A percentile compares a stretch with the other conserved stretches of the same genome.
These are phyloP conservation scores for Penstemon davidsonii DNA, from an alignment of 257 asterid genomes.

Conservation along the genomic window DNA sequence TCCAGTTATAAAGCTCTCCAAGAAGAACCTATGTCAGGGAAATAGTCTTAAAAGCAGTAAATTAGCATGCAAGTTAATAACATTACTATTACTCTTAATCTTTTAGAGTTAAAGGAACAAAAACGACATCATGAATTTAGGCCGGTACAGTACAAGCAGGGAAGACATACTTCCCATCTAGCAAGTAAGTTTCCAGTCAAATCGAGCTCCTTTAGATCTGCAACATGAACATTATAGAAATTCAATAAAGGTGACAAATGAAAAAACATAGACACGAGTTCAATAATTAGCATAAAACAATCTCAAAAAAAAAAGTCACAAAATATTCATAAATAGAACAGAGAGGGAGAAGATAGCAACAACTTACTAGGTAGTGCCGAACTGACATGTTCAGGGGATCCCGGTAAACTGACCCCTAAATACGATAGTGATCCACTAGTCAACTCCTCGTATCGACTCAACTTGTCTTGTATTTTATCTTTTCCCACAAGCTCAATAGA, in stretches of 20 bases:
- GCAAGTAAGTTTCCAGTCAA: constrained; percentile 83
- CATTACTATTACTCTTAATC: constrained; percentile 14
- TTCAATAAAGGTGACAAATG: constrained; percentile 18
- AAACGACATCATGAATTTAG: constrained; percentile 4
- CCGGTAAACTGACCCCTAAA: constrained; percentile 75
- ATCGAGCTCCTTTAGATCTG: constrained; percentile 95
- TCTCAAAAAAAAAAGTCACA: background rate
- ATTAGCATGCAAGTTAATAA: background rate
- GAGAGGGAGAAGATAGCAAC: constrained; percentile 17
- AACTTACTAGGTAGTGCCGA: constrained; percentile 77
- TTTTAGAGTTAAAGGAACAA: background rate
- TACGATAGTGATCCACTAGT: constrained; percentile 69
- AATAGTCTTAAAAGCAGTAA: constrained; percentile 4
- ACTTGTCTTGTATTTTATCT: constrained; percentile 73
- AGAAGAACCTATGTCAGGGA: background rate
- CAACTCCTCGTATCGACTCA: constrained; percentile 83
- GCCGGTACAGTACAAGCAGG: constrained; percentile 21
- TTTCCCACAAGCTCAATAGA: constrained; percentile 84
- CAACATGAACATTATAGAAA: constrained; percentile 28
- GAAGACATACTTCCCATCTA: constrained; percentile 74
- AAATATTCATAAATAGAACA: constrained; percentile 3
- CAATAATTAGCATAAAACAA: background rate
- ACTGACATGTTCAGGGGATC: constrained; percentile 46
- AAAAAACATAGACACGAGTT: constrained; percentile 10
- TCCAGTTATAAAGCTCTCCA: constrained; percentile 16